Evolutionary conservation across 371 early-diverging fungal species (phyloP), one percentile per base, ranked within the genome.

Genomic region (Umbelopsis sp.): DNA sequence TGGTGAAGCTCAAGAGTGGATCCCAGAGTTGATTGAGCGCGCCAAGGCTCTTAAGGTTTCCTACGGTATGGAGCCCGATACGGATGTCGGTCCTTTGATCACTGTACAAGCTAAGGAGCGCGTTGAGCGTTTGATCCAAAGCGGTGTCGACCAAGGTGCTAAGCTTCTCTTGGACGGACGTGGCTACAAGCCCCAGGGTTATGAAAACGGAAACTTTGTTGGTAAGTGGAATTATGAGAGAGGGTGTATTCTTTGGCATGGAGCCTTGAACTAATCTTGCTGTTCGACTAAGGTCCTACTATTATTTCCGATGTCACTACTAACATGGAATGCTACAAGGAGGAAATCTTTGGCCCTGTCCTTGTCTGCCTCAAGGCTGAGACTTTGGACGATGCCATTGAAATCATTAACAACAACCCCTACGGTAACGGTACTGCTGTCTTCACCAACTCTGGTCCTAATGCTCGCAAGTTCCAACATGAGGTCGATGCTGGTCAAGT

Each of bases 281-380:
- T 12, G 41, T 12, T 41, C 41, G 7, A 22, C 41, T 10, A 41
- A 72, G 94, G 96, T 18, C 99, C 99, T 20, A 96, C 95, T 64
- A 91, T 98, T 66, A 76, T 98, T 67, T 80, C 89, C 41, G 80
- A 91, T 67, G 97, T 94, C 64, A 90, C 83, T 69, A 73, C 93
- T 38, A n/a, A 86, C 69, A 97, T 97, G 97, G 85, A 85, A 63
- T 96, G 96, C 84, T 97, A 97, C 87, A 87, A 86, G 63, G 93
- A 97, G 79, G 99, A 98, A 83, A 97, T 98, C 77, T 98, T 98
- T 81, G 99, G 93, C 12, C 99, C 99, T 7, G 97, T 96, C 57
- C 83, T 97, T 35, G 89, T 95, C 20, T 92, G 92, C 79, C 70
- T 97, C 70, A 83, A 84, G 44, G 96, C 88, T 18, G 94, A 93